Conservation (phyloP, 257 asterid genomes). For the Leptodermis oblonga region DNA sequence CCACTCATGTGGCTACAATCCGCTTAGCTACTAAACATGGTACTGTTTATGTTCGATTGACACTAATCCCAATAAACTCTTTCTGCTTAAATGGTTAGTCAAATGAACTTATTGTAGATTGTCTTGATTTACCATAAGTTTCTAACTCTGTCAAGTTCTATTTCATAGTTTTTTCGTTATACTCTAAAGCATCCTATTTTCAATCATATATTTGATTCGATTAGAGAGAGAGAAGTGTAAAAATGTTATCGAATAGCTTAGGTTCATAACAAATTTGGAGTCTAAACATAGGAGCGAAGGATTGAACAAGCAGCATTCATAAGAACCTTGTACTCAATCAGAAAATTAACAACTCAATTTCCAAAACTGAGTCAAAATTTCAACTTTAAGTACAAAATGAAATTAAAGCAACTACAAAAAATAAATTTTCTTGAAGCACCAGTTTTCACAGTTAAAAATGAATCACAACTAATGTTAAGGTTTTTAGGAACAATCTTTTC, state of each 20-base stretch:
- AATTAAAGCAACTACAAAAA: background rate
- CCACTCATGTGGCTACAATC: background rate
- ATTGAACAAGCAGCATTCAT: background rate
- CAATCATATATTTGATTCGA: background rate
- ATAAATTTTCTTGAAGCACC: background rate
- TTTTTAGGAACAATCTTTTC: background rate
- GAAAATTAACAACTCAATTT: background rate
- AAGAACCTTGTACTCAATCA: background rate
- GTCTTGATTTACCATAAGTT: background rate
- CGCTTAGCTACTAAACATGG: background rate
- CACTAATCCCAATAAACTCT: too few species aligned
- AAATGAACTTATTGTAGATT: background rate
- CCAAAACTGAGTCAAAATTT: background rate
- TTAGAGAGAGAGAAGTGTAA: background rate
- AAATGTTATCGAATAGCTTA: background rate
- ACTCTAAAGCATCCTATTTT: background rate
- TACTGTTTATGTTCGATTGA: background rate
- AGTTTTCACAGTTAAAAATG: background rate
- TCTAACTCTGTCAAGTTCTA: background rate
- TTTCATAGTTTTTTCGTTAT: background rate
- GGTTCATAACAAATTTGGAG: background rate
- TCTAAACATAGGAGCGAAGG: background rate
- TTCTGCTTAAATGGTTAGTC: background rate
- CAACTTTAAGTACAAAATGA: background rate
- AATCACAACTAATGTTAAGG: background rate